Evolutionary conservation across 805 yeast genomes (phyloP).

Genomic region (Pichia insulana): DNA sequence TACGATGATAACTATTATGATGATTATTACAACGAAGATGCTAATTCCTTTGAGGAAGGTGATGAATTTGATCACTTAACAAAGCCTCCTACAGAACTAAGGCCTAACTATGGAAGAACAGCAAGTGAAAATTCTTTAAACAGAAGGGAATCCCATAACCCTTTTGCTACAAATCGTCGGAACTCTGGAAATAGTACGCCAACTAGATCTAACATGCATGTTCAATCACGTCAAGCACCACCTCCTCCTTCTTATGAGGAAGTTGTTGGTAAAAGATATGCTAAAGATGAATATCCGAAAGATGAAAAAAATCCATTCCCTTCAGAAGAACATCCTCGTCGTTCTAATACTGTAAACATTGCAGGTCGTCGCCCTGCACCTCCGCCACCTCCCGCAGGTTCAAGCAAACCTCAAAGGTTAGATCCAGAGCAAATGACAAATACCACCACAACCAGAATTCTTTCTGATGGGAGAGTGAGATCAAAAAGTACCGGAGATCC

Average conservation of each 20-base stretch:
- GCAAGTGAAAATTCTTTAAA: conserved; percentile 8
- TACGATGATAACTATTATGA: conserved; percentile 11
- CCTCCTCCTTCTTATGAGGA: conserved; percentile 75
- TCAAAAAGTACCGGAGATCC: conserved; percentile 27
- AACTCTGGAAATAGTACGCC: conserved; percentile 5
- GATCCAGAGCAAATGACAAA: conserved; percentile 16
- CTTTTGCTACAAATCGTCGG: conserved; percentile 9
- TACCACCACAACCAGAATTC: conserved; percentile 20
- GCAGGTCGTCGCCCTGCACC: conserved; percentile 12
- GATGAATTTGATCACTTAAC: conserved; percentile 13
- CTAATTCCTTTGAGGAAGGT: conserved; percentile 22
- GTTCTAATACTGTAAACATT: conserved; percentile 9
- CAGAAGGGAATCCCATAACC: conserved; percentile 11
- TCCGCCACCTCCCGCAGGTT: conserved; percentile 7
- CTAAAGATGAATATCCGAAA: conserved; percentile 38
- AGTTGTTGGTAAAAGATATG: conserved; percentile 43
- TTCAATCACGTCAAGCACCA: not conserved
- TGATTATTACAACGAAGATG: conserved; percentile 35
- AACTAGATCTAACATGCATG: conserved; percentile 1
- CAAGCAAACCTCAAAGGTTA: conserved; percentile 1
- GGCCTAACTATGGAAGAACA: conserved; percentile 14
- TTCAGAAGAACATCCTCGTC: conserved; percentile 5
- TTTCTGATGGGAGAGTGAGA: conserved; percentile 25
- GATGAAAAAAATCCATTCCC: conserved; percentile 24
- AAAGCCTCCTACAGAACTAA: conserved; percentile 2